Conservation (phyloP, 345 rosid genomes). For the Linum tenue region DNA sequence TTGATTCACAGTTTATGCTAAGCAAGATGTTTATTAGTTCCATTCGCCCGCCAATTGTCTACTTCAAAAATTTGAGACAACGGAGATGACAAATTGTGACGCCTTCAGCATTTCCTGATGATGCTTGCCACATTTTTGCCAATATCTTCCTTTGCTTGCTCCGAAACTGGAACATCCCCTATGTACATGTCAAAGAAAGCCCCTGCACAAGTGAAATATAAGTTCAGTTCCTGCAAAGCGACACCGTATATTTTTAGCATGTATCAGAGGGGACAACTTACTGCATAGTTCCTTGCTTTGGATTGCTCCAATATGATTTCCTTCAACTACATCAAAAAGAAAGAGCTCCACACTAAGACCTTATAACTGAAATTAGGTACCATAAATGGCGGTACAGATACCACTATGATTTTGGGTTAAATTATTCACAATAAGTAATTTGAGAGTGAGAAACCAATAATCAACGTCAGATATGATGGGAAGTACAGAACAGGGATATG, state of each 20-base stretch:
- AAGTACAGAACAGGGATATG: not conserved
- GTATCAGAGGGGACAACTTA: conserved; percentile 27
- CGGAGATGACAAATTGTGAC: not conserved
- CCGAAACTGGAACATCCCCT: conserved; percentile 78
- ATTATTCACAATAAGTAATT: not conserved
- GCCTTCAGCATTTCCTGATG: conserved; percentile 46
- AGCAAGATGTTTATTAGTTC: not conserved
- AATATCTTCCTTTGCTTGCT: conserved; percentile 80
- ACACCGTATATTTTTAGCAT: not conserved
- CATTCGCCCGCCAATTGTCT: conserved; percentile 10
- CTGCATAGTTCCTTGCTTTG: conserved; percentile 90
- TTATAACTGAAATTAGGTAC: too few species aligned
- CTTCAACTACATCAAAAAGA: conserved; percentile 63
- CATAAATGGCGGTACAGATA: too few species aligned
- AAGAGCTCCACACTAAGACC: too few species aligned
- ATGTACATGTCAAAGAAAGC: conserved; percentile 95
- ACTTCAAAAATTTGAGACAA: conserved; percentile 17
- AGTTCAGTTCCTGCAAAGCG: not conserved
- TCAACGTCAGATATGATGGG: not conserved
- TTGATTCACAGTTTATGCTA: too few species aligned
- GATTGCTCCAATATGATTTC: conserved; percentile 66
- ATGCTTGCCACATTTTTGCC: conserved; percentile 64
- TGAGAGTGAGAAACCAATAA: too few species aligned
- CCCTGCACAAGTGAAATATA: conserved; percentile 30
- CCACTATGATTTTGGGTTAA: too few species aligned